phyloP scores from a whole-genome alignment of 2,329 filamentous ascomycete species.

The Ciborinia camelliae region DNA sequence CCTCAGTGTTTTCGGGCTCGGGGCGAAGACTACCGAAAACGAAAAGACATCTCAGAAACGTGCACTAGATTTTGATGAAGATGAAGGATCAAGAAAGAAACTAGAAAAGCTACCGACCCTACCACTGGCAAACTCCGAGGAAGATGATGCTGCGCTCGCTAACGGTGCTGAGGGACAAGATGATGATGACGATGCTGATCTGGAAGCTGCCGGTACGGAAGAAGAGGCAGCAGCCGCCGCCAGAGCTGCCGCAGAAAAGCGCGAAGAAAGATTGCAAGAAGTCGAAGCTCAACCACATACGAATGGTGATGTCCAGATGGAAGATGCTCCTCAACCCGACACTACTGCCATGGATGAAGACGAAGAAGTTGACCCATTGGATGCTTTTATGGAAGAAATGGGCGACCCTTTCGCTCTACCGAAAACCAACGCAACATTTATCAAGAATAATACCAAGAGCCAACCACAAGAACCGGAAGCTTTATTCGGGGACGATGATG shows the following conservation, averaged over 20 bases:
- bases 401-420: slow-evolving; percentile 48
- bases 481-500: slow-evolving; percentile 85
- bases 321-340: slow-evolving; percentile 33
- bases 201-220: slow-evolving; percentile 75
- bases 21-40: slow-evolving; percentile 61
- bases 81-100: slow-evolving; percentile 81
- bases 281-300: slow-evolving; percentile 42
- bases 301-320: slow-evolving; percentile 39
- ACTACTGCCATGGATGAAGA: slow-evolving; percentile 50
- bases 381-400: slow-evolving; percentile 85
- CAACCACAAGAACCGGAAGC: slow-evolving; percentile 70
- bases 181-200: slow-evolving; percentile 59
- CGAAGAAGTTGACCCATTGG: slow-evolving; percentile 80
- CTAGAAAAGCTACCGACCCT: slow-evolving; percentile 84
- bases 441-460: slow-evolving; percentile 41
- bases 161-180: slow-evolving; percentile 60
- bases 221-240: slow-evolving; percentile 85
- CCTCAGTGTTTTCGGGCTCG: slow-evolving; percentile 80
- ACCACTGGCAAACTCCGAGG: slow-evolving; percentile 60
- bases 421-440: slow-evolving; percentile 35
- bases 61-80: slow-evolving; percentile 81
- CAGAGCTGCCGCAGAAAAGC: slow-evolving; percentile 78
- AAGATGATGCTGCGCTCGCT: slow-evolving; percentile 51
- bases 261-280: slow-evolving; percentile 61
- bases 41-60: slow-evolving; percentile 68